phyloP scores from a whole-genome alignment of 306 rosid species.

The Cotoneaster glaucophyllus region DNA sequence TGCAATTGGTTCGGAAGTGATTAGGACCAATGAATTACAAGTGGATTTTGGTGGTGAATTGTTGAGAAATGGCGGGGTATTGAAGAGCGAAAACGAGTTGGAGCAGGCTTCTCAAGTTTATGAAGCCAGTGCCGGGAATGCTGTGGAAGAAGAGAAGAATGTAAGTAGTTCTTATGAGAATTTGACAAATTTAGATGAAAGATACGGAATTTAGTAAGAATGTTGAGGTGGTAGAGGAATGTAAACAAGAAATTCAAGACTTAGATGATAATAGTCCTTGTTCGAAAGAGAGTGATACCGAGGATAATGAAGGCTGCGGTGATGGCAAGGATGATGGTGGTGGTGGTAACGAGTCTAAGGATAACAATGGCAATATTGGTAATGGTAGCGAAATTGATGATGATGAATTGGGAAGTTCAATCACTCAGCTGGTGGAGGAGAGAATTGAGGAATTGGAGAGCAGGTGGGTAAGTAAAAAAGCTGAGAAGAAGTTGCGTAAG shows the following conservation, averaged over 20 bases:
- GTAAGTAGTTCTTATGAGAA: constrained; percentile 22
- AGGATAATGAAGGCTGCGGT: constrained; percentile 33
- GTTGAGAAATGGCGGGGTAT: constrained; percentile 19
- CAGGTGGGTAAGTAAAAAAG: constrained; percentile 33
- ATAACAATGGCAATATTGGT: constrained; percentile 22
- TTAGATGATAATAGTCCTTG: constrained; percentile 9
- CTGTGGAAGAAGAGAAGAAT: constrained; percentile 26
- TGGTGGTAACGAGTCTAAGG: constrained; percentile 17
- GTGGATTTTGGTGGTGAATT: constrained; percentile 15
- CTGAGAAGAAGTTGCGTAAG: constrained; percentile 43
- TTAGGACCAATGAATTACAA: constrained; percentile 10
- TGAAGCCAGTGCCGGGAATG: constrained; percentile 17
- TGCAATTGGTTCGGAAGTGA: constrained; percentile 4
- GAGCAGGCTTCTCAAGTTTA: constrained; percentile 21
- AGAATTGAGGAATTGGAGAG: constrained; percentile 57
- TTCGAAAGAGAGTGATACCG: constrained; percentile 24
- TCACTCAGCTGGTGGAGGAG: constrained; percentile 52
- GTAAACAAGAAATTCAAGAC: constrained; percentile 23
- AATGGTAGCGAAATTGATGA: constrained; percentile 34
- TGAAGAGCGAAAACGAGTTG: constrained; percentile 23
- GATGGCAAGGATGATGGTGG: constrained; percentile 27
- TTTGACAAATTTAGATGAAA: constrained; percentile 8
- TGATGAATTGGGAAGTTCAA: constrained; percentile 23
- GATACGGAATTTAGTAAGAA: constrained; percentile 15
- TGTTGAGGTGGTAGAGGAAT: constrained; percentile 16